phyloP scores from a whole-genome alignment of 768 basidiomycete genomes.

The Phaeotremella fagi region DNA sequence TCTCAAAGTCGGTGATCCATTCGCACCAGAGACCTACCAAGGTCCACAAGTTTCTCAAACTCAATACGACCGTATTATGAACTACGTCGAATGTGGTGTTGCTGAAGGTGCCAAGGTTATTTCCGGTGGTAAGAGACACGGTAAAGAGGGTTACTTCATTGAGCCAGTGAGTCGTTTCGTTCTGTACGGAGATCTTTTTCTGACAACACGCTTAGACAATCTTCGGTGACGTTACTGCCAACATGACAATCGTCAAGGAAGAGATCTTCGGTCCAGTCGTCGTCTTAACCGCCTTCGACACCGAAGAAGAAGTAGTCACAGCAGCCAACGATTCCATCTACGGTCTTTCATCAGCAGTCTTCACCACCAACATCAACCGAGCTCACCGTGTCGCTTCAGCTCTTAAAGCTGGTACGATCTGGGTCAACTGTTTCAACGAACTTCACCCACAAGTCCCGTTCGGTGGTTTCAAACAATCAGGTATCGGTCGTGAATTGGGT shows the following conservation, averaged over 20 bases:
- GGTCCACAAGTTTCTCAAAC: constrained; percentile 70
- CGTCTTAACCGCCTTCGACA: constrained; percentile 72
- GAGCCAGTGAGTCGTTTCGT: constrained; percentile 44
- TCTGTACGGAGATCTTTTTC: too few species aligned
- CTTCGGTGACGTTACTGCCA: constrained; percentile 63
- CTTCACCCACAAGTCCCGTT: constrained; percentile 82
- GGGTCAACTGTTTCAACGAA: constrained; percentile 44
- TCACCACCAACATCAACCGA: constrained; percentile 66
- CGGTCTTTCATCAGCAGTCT: constrained; percentile 78
- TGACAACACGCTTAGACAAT: too few species aligned
- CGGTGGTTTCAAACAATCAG: constrained; percentile 76
- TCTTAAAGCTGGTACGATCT: constrained; percentile 69
- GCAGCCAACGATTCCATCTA: constrained; percentile 84
- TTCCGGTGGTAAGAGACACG: constrained; percentile 62
- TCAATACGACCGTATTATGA: constrained; percentile 56
- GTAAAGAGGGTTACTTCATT: constrained; percentile 77
- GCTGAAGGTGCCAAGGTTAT: constrained; percentile 62
- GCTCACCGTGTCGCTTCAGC: constrained; percentile 68
- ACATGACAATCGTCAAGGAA: constrained; percentile 77
- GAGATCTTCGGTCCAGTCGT: constrained; percentile 97
- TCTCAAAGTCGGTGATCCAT: constrained; percentile 69
- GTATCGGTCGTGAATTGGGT: constrained; percentile 71
- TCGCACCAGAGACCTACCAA: constrained; percentile 66
- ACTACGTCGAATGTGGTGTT: constrained; percentile 73
- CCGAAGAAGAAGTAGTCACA: constrained; percentile 65